phyloP scores from a whole-genome alignment of 129 eudicot species.

The Saussurea involucrata region DNA sequence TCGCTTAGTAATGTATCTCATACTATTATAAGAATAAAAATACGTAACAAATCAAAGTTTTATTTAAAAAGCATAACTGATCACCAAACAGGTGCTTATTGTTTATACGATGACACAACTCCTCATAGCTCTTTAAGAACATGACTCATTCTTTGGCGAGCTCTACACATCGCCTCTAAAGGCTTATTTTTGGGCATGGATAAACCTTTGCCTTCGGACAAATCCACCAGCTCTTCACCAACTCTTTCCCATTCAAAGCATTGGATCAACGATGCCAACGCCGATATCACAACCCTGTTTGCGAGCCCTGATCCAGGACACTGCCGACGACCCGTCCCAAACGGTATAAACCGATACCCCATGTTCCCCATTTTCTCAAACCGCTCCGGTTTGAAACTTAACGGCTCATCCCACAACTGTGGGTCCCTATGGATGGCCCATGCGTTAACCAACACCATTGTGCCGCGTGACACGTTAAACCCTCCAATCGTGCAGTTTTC shows the following conservation, averaged over 20 bases:
- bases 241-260: slow-evolving; percentile 45
- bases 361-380: slow-evolving; percentile 32
- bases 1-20: too few species aligned
- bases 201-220: slow-evolving; percentile 34
- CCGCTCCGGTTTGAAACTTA: slow-evolving; percentile 50
- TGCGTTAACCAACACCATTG: slow-evolving; percentile 32
- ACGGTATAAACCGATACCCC: slow-evolving; percentile 34
- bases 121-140: not conserved
- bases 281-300: slow-evolving; percentile 20
- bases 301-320: slow-evolving; percentile 43
- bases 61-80: too few species aligned
- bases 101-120: not conserved
- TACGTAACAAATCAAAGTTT: too few species aligned
- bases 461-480: slow-evolving; percentile 20
- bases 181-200: slow-evolving; percentile 46
- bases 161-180: slow-evolving; percentile 32
- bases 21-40: too few species aligned
- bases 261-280: slow-evolving; percentile 34
- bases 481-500: slow-evolving; percentile 37
- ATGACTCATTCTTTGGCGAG: slow-evolving; percentile 10
- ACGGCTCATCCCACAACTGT: slow-evolving; percentile 33
- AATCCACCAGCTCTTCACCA: slow-evolving; percentile 18
- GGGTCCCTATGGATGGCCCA: slow-evolving; percentile 44
- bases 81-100: not conserved
- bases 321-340: slow-evolving; percentile 49